These are phyloP conservation scores for Penicillium sp. DNA, from an alignment of 2,329 filamentous ascomycete species.

Conservation along the genomic window DNA sequence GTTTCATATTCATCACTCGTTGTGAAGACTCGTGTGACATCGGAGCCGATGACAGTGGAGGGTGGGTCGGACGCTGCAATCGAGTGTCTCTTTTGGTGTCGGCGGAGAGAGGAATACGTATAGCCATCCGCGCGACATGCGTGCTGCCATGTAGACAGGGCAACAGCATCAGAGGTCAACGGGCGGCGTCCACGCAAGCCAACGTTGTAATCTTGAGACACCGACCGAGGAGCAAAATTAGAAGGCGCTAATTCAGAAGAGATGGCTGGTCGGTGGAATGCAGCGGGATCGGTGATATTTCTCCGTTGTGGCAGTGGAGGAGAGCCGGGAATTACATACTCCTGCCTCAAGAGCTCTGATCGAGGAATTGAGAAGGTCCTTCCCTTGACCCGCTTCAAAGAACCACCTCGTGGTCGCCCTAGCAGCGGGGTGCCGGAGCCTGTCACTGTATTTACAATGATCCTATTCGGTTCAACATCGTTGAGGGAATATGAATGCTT, in stretches of 20 bases:
- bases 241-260: slow-evolving; percentile 27
- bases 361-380: slow-evolving; percentile 30
- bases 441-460: slow-evolving; percentile 21
- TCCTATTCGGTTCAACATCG: slow-evolving; percentile 23
- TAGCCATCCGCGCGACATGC: slow-evolving; percentile 18
- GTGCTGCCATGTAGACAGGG: slow-evolving; percentile 27
- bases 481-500: slow-evolving; percentile 19
- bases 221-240: slow-evolving; percentile 19
- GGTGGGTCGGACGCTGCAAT: slow-evolving; percentile 55
- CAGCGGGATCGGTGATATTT: slow-evolving; percentile 40
- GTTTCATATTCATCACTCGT: slow-evolving; percentile 59
- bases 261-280: slow-evolving; percentile 35
- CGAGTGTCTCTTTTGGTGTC: slow-evolving; percentile 51
- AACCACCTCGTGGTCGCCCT: slow-evolving; percentile 32
- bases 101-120: slow-evolving; percentile 28
- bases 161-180: slow-evolving; percentile 27
- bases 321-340: slow-evolving; percentile 25
- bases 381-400: slow-evolving; percentile 28
- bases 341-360: slow-evolving; percentile 23
- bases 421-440: slow-evolving; percentile 20
- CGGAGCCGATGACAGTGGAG: slow-evolving; percentile 57
- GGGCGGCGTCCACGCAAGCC: slow-evolving; percentile 24
- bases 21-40: slow-evolving; percentile 55
- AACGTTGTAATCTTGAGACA: slow-evolving; percentile 23
- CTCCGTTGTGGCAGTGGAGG: slow-evolving; percentile 30